Evolutionary conservation across 2,329 filamentous ascomycete species (phyloP), one percentile per base, ranked within the genome.

Genomic region (Acephala macrosclerotiorum): DNA sequence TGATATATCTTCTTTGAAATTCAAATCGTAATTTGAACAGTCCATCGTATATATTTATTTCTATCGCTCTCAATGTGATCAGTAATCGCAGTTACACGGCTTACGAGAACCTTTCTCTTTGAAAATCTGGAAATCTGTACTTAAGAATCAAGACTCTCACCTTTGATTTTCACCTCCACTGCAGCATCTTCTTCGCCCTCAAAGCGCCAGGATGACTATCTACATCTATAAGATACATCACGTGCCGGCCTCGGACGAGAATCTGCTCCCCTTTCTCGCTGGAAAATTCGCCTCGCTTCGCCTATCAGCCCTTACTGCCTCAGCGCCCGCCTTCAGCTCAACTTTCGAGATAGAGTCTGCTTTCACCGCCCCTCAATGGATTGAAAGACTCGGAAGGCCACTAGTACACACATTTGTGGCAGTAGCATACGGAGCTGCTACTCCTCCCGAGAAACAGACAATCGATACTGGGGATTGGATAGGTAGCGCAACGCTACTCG

Each of bases 351-450:
- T 71, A 16, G 76, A 78, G 68, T 73, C 73, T 4, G 64, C 66
- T 9, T 73, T 74, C 58, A 61, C 68, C 0, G 60, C 73, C 25
- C 47, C 67, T 1, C 62, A 74, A 49, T 78, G 77, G 76, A 67
- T 72, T 2, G 42, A 66, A 12, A 73, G 71, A 5, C 63, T 78
- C 2, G 68, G 69, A 2, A 61, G 67, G 11, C 65, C 66, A 1
- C 60, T 67, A 25, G 57, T 72, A n/a, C 69, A 77, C 22, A 72
- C 72, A 9, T 78, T 79, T 60, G 71, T 77, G 18, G 77, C 76
- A 22, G 72, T 72, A 18, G 68, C 72, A 0, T 70, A 72, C 29
- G 29, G 61, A 4, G 12, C 67, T n/a, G 42, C 22, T 20, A 68
- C 70, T 3, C 38, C 57, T 5, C 33, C 56, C 6, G 61, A 67